A percentile compares a stretch with the other conserved stretches of the same genome.
phyloP scores from a whole-genome alignment of 2,329 filamentous ascomycete genomes.

The Penicillium glabrum region DNA sequence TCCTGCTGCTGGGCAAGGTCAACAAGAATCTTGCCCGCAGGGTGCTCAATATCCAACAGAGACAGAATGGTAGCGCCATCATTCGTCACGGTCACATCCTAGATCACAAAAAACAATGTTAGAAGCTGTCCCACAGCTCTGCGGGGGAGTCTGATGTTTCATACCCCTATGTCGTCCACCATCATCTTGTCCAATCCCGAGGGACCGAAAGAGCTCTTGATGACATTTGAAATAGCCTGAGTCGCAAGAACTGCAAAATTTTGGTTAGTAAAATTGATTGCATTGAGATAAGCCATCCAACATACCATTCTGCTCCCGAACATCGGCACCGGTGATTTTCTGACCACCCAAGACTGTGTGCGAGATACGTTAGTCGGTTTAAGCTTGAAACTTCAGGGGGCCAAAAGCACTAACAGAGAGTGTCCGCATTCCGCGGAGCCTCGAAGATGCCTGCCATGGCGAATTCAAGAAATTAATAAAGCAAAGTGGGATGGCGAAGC shows the following conservation, averaged over 20 bases:
- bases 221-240: slow-evolving; percentile 96
- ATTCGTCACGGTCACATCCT: slow-evolving; percentile 98
- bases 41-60: slow-evolving; percentile 94
- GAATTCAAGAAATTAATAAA: slow-evolving; percentile 21
- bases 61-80: slow-evolving; percentile 96
- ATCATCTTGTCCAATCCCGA: slow-evolving; percentile 99
- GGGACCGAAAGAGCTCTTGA: slow-evolving; percentile 97
- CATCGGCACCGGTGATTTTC: slow-evolving; percentile 96
- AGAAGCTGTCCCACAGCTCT: slow-evolving; percentile 17
- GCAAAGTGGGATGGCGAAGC: slow-evolving; percentile 29
- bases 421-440: slow-evolving; percentile 86
- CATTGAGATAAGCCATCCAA: slow-evolving; percentile 21
- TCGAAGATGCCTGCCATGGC: slow-evolving; percentile 94
- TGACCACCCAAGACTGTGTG: slow-evolving; percentile 79
- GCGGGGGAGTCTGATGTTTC: slow-evolving; percentile 35
- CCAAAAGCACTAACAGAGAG: slow-evolving; percentile 65
- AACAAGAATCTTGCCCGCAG: slow-evolving; percentile 96
- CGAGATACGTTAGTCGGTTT: slow-evolving; percentile 33
- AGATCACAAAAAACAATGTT: slow-evolving; percentile 16
- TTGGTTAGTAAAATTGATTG: slow-evolving; percentile 9
- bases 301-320: slow-evolving; percentile 92
- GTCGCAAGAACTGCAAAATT: slow-evolving; percentile 75
- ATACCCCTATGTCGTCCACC: slow-evolving; percentile 97
- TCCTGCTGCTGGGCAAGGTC: slow-evolving; percentile 98
- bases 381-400: background rate